Conservation (phyloP, 768 basidiomycete genomes). For the Pleurotus tuoliensis region DNA sequence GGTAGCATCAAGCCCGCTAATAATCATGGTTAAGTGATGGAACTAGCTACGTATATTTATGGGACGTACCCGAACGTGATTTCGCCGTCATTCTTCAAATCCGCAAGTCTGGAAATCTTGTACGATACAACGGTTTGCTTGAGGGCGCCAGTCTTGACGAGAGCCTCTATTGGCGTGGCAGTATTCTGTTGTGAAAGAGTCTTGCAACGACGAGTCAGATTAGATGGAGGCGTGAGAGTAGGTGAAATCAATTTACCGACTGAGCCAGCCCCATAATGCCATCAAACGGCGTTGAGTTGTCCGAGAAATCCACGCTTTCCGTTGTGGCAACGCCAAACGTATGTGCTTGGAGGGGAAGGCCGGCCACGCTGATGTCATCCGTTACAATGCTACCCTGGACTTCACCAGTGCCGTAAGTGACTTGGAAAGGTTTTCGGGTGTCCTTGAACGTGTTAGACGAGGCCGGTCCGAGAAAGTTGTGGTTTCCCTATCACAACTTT, state of each 20-base stretch:
- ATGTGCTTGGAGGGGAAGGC: conserved; percentile 46
- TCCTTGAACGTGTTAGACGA: conserved; percentile 62
- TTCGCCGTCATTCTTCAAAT: conserved; percentile 69
- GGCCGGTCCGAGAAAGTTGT: conserved; percentile 52
- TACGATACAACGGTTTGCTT: conserved; percentile 64
- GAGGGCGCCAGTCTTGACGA: conserved; percentile 55
- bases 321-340: conserved; percentile 58
- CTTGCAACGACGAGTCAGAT: conserved; percentile 20
- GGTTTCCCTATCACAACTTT: conserved; percentile 26
- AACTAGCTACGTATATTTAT: no score
- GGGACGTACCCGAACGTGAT: conserved; percentile 66
- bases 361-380: conserved; percentile 58
- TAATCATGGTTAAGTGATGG: background rate
- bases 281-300: conserved; percentile 48
- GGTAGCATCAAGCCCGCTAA: conserved; percentile 52
- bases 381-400: conserved; percentile 54
- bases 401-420: conserved; percentile 50
- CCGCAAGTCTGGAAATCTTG: conserved; percentile 73
- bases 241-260: conserved; percentile 40
- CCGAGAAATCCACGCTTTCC: conserved; percentile 55
- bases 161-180: conserved; percentile 66
- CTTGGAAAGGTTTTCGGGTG: background rate
- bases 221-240: background rate
- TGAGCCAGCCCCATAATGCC: conserved; percentile 77
- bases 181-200: conserved; percentile 60